Conservation (phyloP, 148 eudicot species). For the Dysphania ambrosioides region DNA sequence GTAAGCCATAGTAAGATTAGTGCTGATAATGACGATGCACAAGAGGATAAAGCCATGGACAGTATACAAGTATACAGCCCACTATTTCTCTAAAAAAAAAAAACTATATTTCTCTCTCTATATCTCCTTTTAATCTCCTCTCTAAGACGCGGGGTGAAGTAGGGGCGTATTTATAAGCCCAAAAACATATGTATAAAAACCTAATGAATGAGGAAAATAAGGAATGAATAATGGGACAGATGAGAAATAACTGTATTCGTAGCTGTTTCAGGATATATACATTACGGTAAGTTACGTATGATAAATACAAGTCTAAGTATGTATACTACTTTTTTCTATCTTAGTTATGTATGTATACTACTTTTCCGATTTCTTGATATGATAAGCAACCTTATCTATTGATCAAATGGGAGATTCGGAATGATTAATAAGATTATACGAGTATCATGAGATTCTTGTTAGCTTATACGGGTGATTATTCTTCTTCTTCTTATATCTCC, state of each 20-base stretch:
- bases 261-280: neutral
- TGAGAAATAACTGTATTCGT: slow-evolving; percentile 16
- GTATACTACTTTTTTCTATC: neutral
- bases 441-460: no score
- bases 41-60: slow-evolving; percentile 13
- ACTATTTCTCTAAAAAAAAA: neutral
- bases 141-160: neutral
- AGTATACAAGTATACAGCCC: neutral
- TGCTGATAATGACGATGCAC: slow-evolving; percentile 6
- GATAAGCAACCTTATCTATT: neutral
- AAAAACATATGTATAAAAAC: neutral
- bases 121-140: no score
- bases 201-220: neutral
- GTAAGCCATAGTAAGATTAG: neutral
- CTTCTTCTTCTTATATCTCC: no score
- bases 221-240: slow-evolving; percentile 17
- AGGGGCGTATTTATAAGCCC: neutral
- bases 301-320: no score
- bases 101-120: neutral
- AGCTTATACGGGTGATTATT: no score
- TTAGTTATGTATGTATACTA: no score
- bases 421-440: no score
- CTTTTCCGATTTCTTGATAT: neutral
- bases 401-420: neutral
- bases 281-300: neutral